Evolutionary conservation across 1,284 basidiomycete species (phyloP).

Genomic region (Leccinum pallidistipes): DNA sequence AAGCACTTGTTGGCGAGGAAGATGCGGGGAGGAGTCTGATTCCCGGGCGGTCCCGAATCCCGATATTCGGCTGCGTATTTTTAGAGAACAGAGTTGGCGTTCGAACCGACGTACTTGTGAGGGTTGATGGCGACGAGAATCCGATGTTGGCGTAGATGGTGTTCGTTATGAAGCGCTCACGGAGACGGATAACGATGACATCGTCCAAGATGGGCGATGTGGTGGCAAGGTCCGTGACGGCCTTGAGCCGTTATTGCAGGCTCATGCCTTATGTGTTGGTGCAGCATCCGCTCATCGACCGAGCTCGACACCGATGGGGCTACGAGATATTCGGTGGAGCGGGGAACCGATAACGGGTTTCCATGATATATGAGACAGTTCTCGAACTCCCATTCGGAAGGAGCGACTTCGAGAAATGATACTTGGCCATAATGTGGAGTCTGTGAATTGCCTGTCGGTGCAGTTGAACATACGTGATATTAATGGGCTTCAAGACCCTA

Average conservation of each 20-base stretch:
- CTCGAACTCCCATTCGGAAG: neutral
- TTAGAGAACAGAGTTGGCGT: slow-evolving; percentile 78
- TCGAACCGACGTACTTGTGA: slow-evolving; percentile 80
- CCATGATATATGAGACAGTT: neutral
- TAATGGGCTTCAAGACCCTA: too few species aligned
- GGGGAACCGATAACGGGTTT: neutral
- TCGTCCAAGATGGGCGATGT: slow-evolving; percentile 71
- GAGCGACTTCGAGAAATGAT: too few species aligned
- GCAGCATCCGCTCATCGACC: neutral
- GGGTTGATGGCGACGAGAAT: slow-evolving; percentile 83
- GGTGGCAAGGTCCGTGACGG: slow-evolving; percentile 26
- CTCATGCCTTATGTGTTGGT: neutral
- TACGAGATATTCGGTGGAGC: too few species aligned
- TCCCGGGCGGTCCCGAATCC: slow-evolving; percentile 51
- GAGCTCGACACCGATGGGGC: neutral
- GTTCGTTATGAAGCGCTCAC: slow-evolving; percentile 85
- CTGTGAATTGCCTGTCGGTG: too few species aligned
- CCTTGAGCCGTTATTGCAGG: too few species aligned
- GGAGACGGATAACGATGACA: slow-evolving; percentile 76
- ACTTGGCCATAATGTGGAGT: too few species aligned
- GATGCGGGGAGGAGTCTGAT: slow-evolving; percentile 73
- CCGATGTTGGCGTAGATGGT: slow-evolving; percentile 81
- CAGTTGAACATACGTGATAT: too few species aligned
- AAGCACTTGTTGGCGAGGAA: slow-evolving; percentile 89
- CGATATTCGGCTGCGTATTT: slow-evolving; percentile 78